phyloP scores from a whole-genome alignment of 1,284 basidiomycete genomes.

The Clitocybe nebularis region DNA sequence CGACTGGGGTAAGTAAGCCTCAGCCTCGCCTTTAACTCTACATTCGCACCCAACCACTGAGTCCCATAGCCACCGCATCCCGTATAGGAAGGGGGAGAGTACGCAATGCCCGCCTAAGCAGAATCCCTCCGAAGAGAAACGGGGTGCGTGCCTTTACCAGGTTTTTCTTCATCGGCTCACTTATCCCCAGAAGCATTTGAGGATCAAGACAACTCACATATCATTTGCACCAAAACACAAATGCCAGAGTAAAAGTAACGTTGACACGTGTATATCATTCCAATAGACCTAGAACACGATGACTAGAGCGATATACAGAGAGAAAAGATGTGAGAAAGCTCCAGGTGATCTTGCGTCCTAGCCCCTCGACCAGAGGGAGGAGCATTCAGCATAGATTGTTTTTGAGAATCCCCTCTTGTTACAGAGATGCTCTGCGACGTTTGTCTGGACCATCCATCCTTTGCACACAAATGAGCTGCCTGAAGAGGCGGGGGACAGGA shows the following conservation, averaged over 20 bases:
- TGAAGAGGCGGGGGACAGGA: slow-evolving; percentile 48
- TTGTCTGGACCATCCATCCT: slow-evolving; percentile 84
- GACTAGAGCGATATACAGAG: slow-evolving; percentile 9
- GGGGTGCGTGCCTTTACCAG: slow-evolving; percentile 84
- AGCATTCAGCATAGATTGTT: slow-evolving; percentile 88
- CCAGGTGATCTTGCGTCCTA: slow-evolving; percentile 89
- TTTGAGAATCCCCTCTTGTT: slow-evolving; percentile 55
- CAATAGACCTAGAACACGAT: slow-evolving; percentile 16
- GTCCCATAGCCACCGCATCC: slow-evolving; percentile 14
- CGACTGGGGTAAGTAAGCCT: slow-evolving; percentile 34
- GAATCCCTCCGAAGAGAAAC: slow-evolving; percentile 32
- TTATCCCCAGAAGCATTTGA: slow-evolving; percentile 14
- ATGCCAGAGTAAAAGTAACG: slow-evolving; percentile 1
- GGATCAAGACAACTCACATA: slow-evolving; percentile 27
- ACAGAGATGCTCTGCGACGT: slow-evolving; percentile 62
- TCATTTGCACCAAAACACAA: too few relatives aligned
- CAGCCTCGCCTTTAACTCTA: slow-evolving; percentile 84
- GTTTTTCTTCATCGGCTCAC: slow-evolving; percentile 67
- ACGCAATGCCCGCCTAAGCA: slow-evolving; percentile 23
- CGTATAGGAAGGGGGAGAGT: slow-evolving; percentile 10
- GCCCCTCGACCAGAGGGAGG: slow-evolving; percentile 82
- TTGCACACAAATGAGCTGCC: slow-evolving; percentile 30
- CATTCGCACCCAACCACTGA: slow-evolving; percentile 60
- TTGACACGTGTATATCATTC: slow-evolving; percentile 10
- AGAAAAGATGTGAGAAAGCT: slow-evolving; percentile 58